Evolutionary conservation across 305 asterid genomes (phyloP).

Genomic region (Fraxinus albicans): DNA sequence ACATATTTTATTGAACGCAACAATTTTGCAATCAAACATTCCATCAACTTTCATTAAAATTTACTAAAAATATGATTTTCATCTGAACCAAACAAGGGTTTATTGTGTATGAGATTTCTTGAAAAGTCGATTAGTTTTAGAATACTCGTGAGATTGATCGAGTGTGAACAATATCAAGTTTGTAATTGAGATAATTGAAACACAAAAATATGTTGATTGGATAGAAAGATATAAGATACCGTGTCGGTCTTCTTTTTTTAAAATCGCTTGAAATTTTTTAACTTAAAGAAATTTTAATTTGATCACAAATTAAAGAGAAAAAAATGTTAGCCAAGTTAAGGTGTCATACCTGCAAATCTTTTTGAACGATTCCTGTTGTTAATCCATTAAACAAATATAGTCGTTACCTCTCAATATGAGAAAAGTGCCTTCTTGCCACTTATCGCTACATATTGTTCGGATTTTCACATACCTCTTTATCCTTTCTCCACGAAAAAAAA

Average conservation of each 20-base stretch:
- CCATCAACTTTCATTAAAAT: neutral
- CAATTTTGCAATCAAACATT: neutral
- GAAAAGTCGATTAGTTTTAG: neutral
- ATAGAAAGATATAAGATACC: neutral
- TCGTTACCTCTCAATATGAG: neutral
- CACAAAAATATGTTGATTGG: neutral
- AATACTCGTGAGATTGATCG: neutral
- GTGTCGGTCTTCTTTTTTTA: neutral
- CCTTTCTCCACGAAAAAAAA: neutral
- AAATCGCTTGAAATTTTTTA: neutral
- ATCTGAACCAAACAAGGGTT: neutral
- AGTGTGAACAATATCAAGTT: neutral
- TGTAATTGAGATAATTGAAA: neutral
- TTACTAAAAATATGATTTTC: neutral
- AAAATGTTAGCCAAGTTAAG: neutral
- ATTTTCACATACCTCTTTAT: neutral
- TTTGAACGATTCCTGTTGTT: neutral
- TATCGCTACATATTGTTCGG: neutral
- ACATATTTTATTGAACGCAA: neutral
- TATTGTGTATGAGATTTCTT: neutral
- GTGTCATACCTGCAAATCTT: neutral
- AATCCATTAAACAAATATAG: neutral
- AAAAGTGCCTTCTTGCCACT: neutral
- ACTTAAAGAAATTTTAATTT: neutral
- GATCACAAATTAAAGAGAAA: neutral